Evolutionary conservation across 2,329 filamentous ascomycete genomes (phyloP).

Genomic region (Pyrenophora graminea): DNA sequence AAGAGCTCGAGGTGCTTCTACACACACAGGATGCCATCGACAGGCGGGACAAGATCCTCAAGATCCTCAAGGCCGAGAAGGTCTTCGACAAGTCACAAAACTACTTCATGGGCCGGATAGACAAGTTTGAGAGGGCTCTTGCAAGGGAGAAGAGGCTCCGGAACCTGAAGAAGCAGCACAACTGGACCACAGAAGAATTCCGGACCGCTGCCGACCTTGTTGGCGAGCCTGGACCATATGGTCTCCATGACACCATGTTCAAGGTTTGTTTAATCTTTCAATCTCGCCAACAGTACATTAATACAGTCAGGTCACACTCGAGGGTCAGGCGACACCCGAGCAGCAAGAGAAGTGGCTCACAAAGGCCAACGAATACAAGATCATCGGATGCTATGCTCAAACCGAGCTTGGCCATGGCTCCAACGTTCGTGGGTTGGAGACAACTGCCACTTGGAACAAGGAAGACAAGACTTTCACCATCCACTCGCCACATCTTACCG

Average conservation of each 20-base stretch:
- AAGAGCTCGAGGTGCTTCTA: constrained; percentile 69
- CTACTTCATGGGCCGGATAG: constrained; percentile 71
- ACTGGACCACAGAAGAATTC: constrained; percentile 69
- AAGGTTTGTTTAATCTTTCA: constrained; percentile 50
- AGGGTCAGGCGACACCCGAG: constrained; percentile 72
- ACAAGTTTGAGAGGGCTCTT: constrained; percentile 70
- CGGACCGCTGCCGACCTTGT: constrained; percentile 69
- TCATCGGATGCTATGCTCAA: constrained; percentile 80
- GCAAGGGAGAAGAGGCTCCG: constrained; percentile 72
- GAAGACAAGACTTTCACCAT: constrained; percentile 75
- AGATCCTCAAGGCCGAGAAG: constrained; percentile 67
- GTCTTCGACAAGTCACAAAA: constrained; percentile 80
- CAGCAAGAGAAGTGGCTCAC: constrained; percentile 75
- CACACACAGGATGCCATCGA: constrained; percentile 69
- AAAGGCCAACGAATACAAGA: constrained; percentile 69
- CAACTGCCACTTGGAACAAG: constrained; percentile 73
- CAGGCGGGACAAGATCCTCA: constrained; percentile 63
- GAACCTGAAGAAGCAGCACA: constrained; percentile 67
- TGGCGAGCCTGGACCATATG: constrained; percentile 74
- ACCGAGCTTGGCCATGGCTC: constrained; percentile 80
- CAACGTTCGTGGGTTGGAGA: constrained; percentile 67
- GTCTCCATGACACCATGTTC: constrained; percentile 73
- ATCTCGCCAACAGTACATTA: constrained; percentile 2
- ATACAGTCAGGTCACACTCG: constrained; percentile 62
- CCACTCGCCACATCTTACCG: constrained; percentile 73